Evolutionary conservation across 176 grass and related monocot genomes (phyloP).

Genomic region (Carex cristatella): DNA sequence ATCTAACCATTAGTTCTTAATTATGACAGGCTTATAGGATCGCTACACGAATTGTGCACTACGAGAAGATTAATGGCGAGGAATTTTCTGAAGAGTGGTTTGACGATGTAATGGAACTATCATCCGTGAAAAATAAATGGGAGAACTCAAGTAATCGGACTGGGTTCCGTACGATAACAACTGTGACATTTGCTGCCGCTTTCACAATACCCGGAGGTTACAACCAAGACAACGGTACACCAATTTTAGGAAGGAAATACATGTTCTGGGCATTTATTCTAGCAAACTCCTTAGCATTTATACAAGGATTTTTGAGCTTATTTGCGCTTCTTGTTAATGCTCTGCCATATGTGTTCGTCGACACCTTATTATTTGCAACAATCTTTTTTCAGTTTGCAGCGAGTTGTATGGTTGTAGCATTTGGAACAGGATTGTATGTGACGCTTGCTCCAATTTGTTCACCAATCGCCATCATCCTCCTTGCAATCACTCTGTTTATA

Average conservation of each 20-base stretch:
- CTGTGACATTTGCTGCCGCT: not conserved
- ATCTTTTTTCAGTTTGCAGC: too few species aligned
- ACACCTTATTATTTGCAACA: too few species aligned
- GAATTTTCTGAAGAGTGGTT: too few species aligned
- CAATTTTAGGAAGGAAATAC: not conserved
- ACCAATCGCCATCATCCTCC: not conserved
- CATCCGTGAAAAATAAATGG: not conserved
- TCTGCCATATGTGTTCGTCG: not conserved
- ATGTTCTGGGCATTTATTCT: not conserved
- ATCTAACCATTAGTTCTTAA: too few species aligned
- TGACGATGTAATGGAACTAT: fast-evolving
- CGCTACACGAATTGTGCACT: too few species aligned
- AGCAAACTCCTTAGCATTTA: not conserved
- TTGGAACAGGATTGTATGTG: not conserved
- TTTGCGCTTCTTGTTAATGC: not conserved
- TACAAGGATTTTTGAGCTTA: not conserved
- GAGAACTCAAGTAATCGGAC: not conserved
- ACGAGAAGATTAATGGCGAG: too few species aligned
- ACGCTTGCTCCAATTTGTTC: not conserved
- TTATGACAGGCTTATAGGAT: too few species aligned
- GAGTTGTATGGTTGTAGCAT: not conserved
- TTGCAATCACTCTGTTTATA: not conserved
- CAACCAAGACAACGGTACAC: not conserved
- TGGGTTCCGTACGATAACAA: not conserved
- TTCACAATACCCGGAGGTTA: conserved; percentile 9